Evolutionary conservation across 805 yeast species (phyloP).

Genomic region (Candida vartiovaarae): DNA sequence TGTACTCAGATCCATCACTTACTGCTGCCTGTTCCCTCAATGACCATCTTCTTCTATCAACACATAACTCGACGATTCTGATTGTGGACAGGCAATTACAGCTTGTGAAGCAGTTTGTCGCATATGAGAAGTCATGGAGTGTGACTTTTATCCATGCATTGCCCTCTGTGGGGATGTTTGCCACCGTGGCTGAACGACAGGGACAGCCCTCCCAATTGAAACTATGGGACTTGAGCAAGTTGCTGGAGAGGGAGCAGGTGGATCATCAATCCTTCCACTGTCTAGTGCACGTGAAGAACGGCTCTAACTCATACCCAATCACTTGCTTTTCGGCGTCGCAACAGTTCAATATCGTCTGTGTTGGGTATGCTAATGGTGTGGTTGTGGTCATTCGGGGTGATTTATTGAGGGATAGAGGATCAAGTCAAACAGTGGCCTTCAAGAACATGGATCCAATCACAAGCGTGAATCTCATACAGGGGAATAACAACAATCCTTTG

Average conservation of each 20-base stretch:
- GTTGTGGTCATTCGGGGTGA: conserved; percentile 85
- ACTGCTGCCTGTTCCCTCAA: conserved; percentile 56
- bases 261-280: conserved; percentile 47
- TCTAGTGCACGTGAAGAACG: conserved; percentile 56
- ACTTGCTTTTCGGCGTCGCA: conserved; percentile 51
- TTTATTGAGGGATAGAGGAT: conserved; percentile 78
- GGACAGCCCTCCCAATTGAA: conserved; percentile 64
- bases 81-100: conserved; percentile 46
- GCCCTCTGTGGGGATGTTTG: conserved; percentile 42
- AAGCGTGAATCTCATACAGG: conserved; percentile 49
- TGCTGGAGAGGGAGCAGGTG: conserved; percentile 26
- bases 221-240: conserved; percentile 63
- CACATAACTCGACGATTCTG: conserved; percentile 44
- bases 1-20: conserved; percentile 74
- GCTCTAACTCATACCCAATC: conserved; percentile 71
- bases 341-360: conserved; percentile 56
- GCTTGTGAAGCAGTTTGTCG: conserved; percentile 44
- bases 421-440: conserved; percentile 75
- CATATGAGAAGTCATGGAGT: conserved; percentile 58
- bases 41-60: conserved; percentile 53
- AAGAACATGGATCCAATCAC: conserved; percentile 75
- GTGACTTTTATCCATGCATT: conserved; percentile 51
- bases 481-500: conserved; percentile 35
- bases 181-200: conserved; percentile 68
- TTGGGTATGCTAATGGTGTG: conserved; percentile 81